Base-by-base conservation (phyloP, 768 basidiomycete species). In the Lentinus tigrinus region DNA sequence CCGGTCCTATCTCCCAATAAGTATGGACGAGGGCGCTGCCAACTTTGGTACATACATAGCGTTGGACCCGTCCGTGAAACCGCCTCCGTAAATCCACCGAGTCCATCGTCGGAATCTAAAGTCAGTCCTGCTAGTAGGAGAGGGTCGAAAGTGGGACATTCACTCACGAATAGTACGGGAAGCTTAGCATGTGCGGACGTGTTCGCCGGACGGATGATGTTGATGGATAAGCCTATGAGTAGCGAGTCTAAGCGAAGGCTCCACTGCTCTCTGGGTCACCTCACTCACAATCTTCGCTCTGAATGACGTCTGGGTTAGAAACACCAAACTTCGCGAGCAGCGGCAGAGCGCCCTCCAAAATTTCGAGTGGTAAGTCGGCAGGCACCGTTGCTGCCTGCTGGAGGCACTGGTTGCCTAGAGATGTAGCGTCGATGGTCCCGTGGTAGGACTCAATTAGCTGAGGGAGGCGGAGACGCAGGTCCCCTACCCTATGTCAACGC, bases 121-220 rank as follows among this genome's bases (percentile, higher is more conserved):
- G 7, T 17, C 26, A 17, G n/a, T 23, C 9, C 28, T n/a, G n/a
- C n/a, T 7, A 26, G 7, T 9, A 23, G 28, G n/a, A n/a, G n/a
- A n/a, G n/a, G n/a, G n/a, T n/a, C n/a, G n/a, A n/a, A n/a, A n/a
- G n/a, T n/a, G n/a, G n/a, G 17, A 4, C 14, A 23, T 21, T 3
- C 14, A 54, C 63, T 16, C 37, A 65, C 64, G 21, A 64, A 60
- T 28, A 65, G 23, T 17, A 65, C 63, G 3, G 64, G 64, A 52
- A 65, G 47, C 31, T 40, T 36, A 19, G 42, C 26, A 16, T 31
- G 8, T 17, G 36, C 26, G 26, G 11, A 14, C 6, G 49, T n/a
- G 3, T 19, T 38, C 16, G 56, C 40, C 16, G 64, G 64, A 24
- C 16, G 42, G 14, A 63, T 40, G n/a, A 65, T 40, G 34, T 65